Percentiles rank a stretch among this genome's conserved stretches.
These are phyloP conservation scores for Ampelomyces quisqualis DNA, from an alignment of 2,329 filamentous ascomycete species.

Conservation along the genomic window DNA sequence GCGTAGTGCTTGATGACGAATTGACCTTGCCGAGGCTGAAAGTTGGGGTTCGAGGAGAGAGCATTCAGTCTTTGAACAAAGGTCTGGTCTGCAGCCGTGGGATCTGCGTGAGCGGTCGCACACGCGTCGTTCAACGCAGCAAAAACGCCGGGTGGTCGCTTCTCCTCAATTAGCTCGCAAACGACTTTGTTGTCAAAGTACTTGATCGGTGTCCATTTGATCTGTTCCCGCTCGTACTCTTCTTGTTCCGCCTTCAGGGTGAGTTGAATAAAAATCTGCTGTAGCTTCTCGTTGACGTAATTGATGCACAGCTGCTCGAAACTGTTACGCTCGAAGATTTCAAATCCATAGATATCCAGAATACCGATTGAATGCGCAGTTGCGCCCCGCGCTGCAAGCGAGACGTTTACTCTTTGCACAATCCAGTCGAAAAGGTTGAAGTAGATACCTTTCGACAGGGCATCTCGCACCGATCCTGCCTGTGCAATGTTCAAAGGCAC, in stretches of 20 bases:
- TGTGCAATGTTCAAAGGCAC: slow-evolving; percentile 84
- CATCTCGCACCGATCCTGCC: slow-evolving; percentile 83
- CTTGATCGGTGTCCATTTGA: slow-evolving; percentile 98
- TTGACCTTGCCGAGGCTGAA: slow-evolving; percentile 87
- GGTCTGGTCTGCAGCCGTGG: slow-evolving; percentile 87
- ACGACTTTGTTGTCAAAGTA: slow-evolving; percentile 99
- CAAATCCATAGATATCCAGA: slow-evolving; percentile 97
- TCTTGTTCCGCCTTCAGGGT: slow-evolving; percentile 97
- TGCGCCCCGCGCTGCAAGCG: slow-evolving; percentile 73
- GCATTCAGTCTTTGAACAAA: slow-evolving; percentile 93
- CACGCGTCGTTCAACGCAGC: slow-evolving; percentile 96
- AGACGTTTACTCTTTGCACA: slow-evolving; percentile 85
- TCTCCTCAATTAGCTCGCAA: slow-evolving; percentile 92
- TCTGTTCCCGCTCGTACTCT: slow-evolving; percentile 93
- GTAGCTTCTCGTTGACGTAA: slow-evolving; percentile 98
- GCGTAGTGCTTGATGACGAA: slow-evolving; percentile 99
- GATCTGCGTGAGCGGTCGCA: slow-evolving; percentile 96
- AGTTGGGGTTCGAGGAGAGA: slow-evolving; percentile 82
- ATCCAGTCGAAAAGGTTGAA: slow-evolving; percentile 99
- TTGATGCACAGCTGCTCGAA: slow-evolving; percentile 99
- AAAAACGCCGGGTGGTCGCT: slow-evolving; percentile 86
- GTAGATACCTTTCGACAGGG: slow-evolving; percentile 92
- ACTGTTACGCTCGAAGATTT: slow-evolving; percentile 97
- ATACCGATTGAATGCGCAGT: slow-evolving; percentile 89
- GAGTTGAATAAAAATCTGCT: slow-evolving; percentile 98